Percentiles rank a stretch among this genome's conserved stretches.
phyloP scores from a whole-genome alignment of 441 rosid genomes.

The Adansonia gregorii region DNA sequence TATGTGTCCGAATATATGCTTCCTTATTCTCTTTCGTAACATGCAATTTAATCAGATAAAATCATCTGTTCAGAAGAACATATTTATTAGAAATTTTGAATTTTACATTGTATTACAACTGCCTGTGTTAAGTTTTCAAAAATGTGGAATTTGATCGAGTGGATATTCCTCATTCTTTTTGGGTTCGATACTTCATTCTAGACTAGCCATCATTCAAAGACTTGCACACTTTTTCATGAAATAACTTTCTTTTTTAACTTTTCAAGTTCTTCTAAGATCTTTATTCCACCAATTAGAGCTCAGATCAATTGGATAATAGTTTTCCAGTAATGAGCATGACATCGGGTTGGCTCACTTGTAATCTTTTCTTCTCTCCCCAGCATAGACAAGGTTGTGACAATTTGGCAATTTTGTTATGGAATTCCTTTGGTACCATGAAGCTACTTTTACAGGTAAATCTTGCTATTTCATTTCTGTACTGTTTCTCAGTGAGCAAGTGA shows the following conservation, averaged over 20 bases:
- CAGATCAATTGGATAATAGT: background rate
- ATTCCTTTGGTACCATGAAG: conserved; percentile 33
- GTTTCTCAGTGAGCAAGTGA: background rate
- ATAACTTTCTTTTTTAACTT: background rate
- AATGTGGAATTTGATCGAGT: background rate
- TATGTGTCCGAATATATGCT: too few relatives aligned
- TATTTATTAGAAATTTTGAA: background rate
- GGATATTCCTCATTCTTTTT: background rate
- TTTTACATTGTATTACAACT: background rate
- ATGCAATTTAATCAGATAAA: background rate
- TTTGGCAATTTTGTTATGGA: conserved; percentile 50
- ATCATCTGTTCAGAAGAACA: background rate
- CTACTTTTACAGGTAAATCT: conserved; percentile 44
- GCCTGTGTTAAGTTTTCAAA: background rate
- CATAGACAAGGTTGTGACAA: conserved; percentile 34
- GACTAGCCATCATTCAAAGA: background rate
- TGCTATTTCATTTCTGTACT: conserved; percentile 17
- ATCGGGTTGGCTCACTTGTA: background rate
- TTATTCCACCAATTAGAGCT: background rate
- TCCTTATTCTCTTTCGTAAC: background rate
- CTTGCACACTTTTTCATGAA: background rate
- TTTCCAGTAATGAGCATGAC: background rate
- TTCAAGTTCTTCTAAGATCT: background rate
- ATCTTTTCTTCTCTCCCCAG: conserved; percentile 33
- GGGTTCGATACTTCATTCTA: background rate